Evolutionary conservation across 768 basidiomycete species (phyloP), one percentile per base, ranked within the genome.

Genomic region (Naganishia onofrii): DNA sequence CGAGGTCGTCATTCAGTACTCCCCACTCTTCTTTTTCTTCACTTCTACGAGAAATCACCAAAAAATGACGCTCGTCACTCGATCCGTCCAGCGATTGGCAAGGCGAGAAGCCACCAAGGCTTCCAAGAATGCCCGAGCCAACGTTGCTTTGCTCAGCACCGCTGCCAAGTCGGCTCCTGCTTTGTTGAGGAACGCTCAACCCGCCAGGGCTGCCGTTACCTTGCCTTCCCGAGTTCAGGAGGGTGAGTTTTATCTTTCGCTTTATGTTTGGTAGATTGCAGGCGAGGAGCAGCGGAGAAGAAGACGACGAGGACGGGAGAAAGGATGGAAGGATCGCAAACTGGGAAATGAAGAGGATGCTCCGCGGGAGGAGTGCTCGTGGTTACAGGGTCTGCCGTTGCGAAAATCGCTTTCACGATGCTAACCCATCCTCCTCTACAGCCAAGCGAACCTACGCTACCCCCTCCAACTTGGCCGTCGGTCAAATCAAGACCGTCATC

Each of bases 401-500:
- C 53, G 29, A 46, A 65, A 38, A 26, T 44, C 23, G 42, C 42
- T n/a, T 48, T 21, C 13, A 21, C n/a, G 12, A 21, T 28, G 57
- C 29, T 32, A 28, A 34, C 44, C n/a, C 52, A 31, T 26, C 58
- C 51, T 26, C 58, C 29, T 15, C 58, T 28, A 38, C 46, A 44
- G 31, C 70, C 69, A 70, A 78, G 74, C 93, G 93, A 81, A 84
- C 88, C 60, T 95, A 94, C 86, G 94, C 94, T 73, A 93, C 93
- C 67, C 93, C 95, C 82, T 87, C 90, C 70, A 89, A 87, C 84
- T 82, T 77, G 74, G 82, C 85, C 67, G 83, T 86, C 76, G 94
- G 94, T 76, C 84, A 86, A 55, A 91, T 97, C 80, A 96, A 97
- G 86, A 94, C 93, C 76, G 94, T 99, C 86, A 99, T 99, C 83